phyloP scores from a whole-genome alignment of 2,329 filamentous ascomycete genomes.

The Aspergillus chevalieri region DNA sequence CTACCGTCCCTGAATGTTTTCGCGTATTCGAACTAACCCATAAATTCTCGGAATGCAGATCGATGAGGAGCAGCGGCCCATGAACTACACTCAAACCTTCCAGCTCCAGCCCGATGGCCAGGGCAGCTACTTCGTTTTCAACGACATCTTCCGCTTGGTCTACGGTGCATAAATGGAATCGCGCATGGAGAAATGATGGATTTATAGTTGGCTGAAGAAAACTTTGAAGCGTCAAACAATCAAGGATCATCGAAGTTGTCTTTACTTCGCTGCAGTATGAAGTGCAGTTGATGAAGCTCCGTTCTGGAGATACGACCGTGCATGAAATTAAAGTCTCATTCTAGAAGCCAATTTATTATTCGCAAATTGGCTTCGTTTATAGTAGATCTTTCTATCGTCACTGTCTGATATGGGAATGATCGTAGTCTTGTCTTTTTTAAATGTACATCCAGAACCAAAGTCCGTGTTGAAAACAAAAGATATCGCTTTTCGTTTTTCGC shows the following conservation, averaged over 20 bases:
- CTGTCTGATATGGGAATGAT: too few relatives aligned
- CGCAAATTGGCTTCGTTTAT: too few relatives aligned
- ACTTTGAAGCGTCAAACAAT: not conserved
- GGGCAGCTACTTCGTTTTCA: constrained; percentile 78
- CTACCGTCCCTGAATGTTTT: not conserved
- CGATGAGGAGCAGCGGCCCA: constrained; percentile 76
- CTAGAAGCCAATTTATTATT: too few relatives aligned
- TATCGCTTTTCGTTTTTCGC: not conserved
- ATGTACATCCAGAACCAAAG: too few relatives aligned
- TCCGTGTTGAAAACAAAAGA: not conserved
- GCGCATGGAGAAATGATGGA: too few relatives aligned
- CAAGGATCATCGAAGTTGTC: not conserved
- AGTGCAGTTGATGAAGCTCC: too few relatives aligned
- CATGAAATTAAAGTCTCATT: too few relatives aligned
- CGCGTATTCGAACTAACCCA: constrained; percentile 9
- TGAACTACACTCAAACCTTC: constrained; percentile 89
- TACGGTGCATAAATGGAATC: constrained; percentile 38
- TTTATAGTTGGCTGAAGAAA: not conserved
- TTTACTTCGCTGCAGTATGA: too few relatives aligned
- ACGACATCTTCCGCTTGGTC: constrained; percentile 91
- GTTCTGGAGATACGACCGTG: too few relatives aligned
- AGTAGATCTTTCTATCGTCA: too few relatives aligned
- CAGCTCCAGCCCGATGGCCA: constrained; percentile 64
- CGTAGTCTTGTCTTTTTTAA: too few relatives aligned
- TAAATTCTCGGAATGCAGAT: constrained; percentile 49